These are phyloP conservation scores for Aspergillus novofumigatus DNA, from an alignment of 2,329 filamentous ascomycete species.

Conservation along the genomic window DNA sequence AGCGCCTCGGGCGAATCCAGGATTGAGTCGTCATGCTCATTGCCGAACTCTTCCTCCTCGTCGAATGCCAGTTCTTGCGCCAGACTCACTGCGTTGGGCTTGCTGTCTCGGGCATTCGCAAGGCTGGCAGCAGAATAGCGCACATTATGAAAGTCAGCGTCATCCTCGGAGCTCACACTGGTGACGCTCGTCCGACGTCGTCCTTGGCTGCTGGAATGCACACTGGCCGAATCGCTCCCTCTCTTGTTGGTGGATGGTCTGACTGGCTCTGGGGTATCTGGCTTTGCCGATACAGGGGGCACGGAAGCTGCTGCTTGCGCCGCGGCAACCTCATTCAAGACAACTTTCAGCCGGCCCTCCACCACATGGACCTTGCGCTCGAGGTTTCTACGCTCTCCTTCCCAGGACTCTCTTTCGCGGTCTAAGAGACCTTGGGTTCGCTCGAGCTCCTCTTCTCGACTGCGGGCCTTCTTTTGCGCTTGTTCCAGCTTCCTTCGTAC, in stretches of 20 bases:
- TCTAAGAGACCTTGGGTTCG: constrained; percentile 76
- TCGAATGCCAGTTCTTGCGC: constrained; percentile 90
- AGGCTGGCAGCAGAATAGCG: constrained; percentile 68
- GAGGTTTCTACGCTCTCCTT: constrained; percentile 72
- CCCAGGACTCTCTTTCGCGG: constrained; percentile 79
- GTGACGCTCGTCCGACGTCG: constrained; percentile 57
- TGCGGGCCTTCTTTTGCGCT: constrained; percentile 70
- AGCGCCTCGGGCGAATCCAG: constrained; percentile 47
- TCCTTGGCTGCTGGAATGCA: constrained; percentile 63
- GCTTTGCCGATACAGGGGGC: constrained; percentile 43
- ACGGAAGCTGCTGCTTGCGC: constrained; percentile 33
- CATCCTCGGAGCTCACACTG: constrained; percentile 46
- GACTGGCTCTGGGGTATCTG: constrained; percentile 57
- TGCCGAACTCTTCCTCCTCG: constrained; percentile 62
- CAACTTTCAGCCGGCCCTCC: constrained; percentile 75
- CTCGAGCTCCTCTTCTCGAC: constrained; percentile 77
- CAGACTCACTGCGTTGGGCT: constrained; percentile 67
- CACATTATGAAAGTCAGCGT: constrained; percentile 52
- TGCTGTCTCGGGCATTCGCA: constrained; percentile 50
- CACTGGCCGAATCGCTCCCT: constrained; percentile 66
- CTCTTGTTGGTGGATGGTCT: constrained; percentile 55
- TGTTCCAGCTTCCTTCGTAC: constrained; percentile 71
- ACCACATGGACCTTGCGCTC: constrained; percentile 88
- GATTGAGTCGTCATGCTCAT: constrained; percentile 67
- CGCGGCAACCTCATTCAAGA: constrained; percentile 74